Evolutionary conservation across 1,284 basidiomycete species (phyloP).

Genomic region (Pyrrhoderma noxium): DNA sequence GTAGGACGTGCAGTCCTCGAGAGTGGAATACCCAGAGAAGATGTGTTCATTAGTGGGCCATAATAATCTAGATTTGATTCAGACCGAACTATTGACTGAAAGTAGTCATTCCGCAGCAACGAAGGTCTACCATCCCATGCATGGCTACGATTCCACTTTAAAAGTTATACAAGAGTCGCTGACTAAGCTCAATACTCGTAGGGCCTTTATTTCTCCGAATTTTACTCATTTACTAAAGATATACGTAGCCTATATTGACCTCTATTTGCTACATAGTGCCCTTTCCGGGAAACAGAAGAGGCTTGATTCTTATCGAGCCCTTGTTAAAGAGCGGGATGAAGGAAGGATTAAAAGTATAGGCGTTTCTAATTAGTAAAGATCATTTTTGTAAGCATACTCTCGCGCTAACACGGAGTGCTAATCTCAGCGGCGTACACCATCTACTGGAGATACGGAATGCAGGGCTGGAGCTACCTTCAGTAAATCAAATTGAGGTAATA

Average conservation of each 20-base stretch:
- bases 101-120: conserved; percentile 31
- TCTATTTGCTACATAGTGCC: conserved; percentile 49
- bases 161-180: conserved; percentile 35
- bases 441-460: conserved; percentile 39
- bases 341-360: conserved; percentile 47
- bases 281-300: conserved; percentile 33
- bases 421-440: conserved; percentile 38
- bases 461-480: conserved; percentile 36
- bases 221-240: neutral
- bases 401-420: neutral
- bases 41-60: conserved; percentile 40
- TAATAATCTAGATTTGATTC: conserved; percentile 1
- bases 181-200: conserved; percentile 33
- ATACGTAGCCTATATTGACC: conserved; percentile 40
- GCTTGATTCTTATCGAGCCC: conserved; percentile 35
- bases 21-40: conserved; percentile 33
- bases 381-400: neutral
- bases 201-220: conserved; percentile 8
- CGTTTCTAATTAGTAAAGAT: conserved; percentile 51
- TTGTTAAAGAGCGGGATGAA: conserved; percentile 34
- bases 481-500: conserved; percentile 42
- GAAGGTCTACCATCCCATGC: conserved; percentile 34
- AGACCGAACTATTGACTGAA: neutral
- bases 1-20: conserved; percentile 39
- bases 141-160: conserved; percentile 33